Base-by-base conservation (phyloP, 805 yeast genomes). In the Myxozyma melibiosi region DNA sequence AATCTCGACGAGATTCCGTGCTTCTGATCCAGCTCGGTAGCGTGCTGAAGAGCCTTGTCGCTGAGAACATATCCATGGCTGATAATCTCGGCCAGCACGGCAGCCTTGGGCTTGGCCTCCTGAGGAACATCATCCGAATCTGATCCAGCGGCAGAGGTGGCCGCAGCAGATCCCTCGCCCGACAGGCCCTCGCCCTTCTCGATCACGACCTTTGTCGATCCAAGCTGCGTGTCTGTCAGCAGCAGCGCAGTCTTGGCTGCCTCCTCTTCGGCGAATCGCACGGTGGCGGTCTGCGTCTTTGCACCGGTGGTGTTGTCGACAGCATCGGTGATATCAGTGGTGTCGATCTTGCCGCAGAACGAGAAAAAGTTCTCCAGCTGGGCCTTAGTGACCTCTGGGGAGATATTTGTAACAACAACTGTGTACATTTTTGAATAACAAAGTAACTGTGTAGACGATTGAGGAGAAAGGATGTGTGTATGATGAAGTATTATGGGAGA, bases 101-200 rank as follows among this genome's bases (percentile, higher is more conserved):
- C 82, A 54, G 83, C 72, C 67, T 85, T 85, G 55, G 95, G 95
- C 74, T 87, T 87, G 58, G 81, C 82, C 67, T 88, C 95, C 73
- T 87, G 95, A 4, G 77, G 71, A 51, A 86, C 80, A 22, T 65
- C 62, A 40, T 56, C 61, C 9, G 51, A 35, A 8, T 35, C 37
- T 1, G 57, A 52, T 14, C 49, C 60, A 40, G 25, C 51, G 25
- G 66, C 60, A 20, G 61, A 55, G 13, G 68, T 43, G 7, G 51
- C 56, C 6, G 64, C 56, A 16, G 64, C 27, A 11, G 61, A 45
- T 11, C 38, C 53, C 18, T n/a, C 30, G n/a, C 31, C 43, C n/a
- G 52, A 42, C 27, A 61, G 55, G 20, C 68, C 49, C 31, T 61
- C 38, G 63, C 73, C 64, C 22, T 65, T 66, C 38, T 64, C 56